These are phyloP conservation scores for Yamadazyma taylorii DNA, from an alignment of 1,139 yeast species.

Conservation along the genomic window DNA sequence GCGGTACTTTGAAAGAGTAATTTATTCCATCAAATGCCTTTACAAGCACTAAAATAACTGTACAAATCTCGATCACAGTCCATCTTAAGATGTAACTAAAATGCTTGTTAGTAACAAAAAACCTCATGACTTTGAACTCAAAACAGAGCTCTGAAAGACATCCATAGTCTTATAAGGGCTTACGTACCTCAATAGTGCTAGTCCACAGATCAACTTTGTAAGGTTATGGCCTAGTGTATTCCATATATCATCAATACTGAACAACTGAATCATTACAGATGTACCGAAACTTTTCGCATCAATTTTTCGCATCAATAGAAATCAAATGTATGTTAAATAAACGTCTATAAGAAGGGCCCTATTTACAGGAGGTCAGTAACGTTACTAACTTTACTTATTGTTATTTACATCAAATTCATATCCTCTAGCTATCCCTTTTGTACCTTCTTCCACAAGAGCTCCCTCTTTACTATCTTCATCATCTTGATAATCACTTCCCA, in stretches of 20 bases:
- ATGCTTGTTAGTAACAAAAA: background rate
- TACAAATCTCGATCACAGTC: background rate
- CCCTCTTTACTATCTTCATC: slow-evolving; percentile 49
- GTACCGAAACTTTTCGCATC: background rate
- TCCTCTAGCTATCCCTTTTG: slow-evolving; percentile 86
- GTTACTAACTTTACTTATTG: background rate
- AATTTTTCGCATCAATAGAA: background rate
- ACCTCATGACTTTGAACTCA: background rate
- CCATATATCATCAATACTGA: too few species aligned
- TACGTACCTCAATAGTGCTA: too few species aligned
- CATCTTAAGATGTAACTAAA: background rate
- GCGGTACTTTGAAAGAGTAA: slow-evolving; percentile 5
- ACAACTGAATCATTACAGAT: too few species aligned
- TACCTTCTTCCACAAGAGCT: slow-evolving; percentile 77
- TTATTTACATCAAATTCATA: slow-evolving; percentile 43
- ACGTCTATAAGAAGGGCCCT: background rate
- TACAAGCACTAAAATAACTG: background rate
- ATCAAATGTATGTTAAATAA: background rate
- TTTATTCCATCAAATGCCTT: slow-evolving; percentile 12
- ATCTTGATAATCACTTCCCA: slow-evolving; percentile 75
- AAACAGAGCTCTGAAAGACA: too few species aligned
- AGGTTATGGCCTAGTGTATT: too few species aligned
- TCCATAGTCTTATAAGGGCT: too few species aligned
- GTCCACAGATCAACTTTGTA: too few species aligned
- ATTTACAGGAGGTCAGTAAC: background rate